Evolutionary conservation across 2,329 filamentous ascomycete species (phyloP), one percentile per base, ranked within the genome.

Genomic region (Colletotrichum sojae): DNA sequence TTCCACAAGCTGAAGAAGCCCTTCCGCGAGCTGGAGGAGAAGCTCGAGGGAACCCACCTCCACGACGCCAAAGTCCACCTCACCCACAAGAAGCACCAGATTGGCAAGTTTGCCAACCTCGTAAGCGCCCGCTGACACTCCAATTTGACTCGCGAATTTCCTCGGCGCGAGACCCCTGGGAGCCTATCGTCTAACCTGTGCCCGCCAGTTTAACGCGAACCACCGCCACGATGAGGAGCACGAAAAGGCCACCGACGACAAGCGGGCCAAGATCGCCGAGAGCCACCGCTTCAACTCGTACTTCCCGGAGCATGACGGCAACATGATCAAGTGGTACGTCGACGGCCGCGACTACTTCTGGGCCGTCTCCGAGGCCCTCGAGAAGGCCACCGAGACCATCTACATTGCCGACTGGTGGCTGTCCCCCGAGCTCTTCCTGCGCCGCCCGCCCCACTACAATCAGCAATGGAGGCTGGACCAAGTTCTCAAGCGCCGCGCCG

Each of bases 361-460:
- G 91, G 89, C 96, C 18, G 94, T 99, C 12, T 97, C 94, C 0
- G 90, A 91, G 40, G 95, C 95, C 0, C 85, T 98, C n/a, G 95
- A 98, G 72, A 87, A 91, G 69, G 96, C 96, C 45, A 92, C 92
- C 76, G 95, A 98, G 81, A 92, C 92, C 53, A 98, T 99, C 74
- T 99, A 98, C 80, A 97, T 99, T 73, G 92, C 87, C 69, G 96
- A 98, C 77, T 99, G 95, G 96, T 98, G 96, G 96, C 84, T 98
- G 15, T 97, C 93, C 4, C 96, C 94, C 0, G 93, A 96, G 80
- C 82, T 96, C 71, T 97, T 95, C 81, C 81, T 99, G 71, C 90
- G 96, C 45, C 88, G 96, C 20, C 95, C 96, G 1, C 93, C 96
- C 0, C 91, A 92, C 73, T 87, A 87, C 76, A 92, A 94, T 73